Conservation (phyloP, 2,329 filamentous ascomycete genomes). For the Ustulina deusta region DNA sequence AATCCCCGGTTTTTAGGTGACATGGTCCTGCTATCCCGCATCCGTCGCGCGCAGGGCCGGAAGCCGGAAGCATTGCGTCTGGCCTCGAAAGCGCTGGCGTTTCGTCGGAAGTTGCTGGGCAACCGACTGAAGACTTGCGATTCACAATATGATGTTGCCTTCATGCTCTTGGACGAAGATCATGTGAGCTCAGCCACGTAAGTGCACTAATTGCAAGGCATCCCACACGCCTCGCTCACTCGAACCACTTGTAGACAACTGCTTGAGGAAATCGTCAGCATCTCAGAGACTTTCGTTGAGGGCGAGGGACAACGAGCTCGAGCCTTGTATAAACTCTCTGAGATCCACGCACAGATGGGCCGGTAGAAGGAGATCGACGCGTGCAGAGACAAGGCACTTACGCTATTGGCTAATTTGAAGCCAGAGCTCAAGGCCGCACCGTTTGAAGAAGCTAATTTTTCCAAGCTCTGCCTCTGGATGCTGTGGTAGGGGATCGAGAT, state of each 20-base stretch:
- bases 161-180: slow-evolving; percentile 37
- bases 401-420: slow-evolving; percentile 32
- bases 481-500: slow-evolving; percentile 35
- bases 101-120: slow-evolving; percentile 44
- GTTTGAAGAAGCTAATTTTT: slow-evolving; percentile 42
- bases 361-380: not conserved
- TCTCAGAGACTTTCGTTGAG: slow-evolving; percentile 44
- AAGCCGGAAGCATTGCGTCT: slow-evolving; percentile 41
- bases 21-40: slow-evolving; percentile 48
- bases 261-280: slow-evolving; percentile 42
- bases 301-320: slow-evolving; percentile 44
- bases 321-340: slow-evolving; percentile 43
- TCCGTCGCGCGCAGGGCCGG: slow-evolving; percentile 42
- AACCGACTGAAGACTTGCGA: slow-evolving; percentile 46
- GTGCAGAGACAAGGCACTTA: slow-evolving; percentile 33
- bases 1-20: slow-evolving; percentile 47
- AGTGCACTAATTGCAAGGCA: slow-evolving; percentile 26
- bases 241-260: slow-evolving; percentile 33
- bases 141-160: slow-evolving; percentile 44
- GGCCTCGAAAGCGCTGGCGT: too few relatives aligned
- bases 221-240: not conserved
- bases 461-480: slow-evolving; percentile 42
- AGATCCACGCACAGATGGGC: slow-evolving; percentile 29
- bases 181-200: slow-evolving; percentile 42
- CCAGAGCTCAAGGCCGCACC: slow-evolving; percentile 38